Base-by-base conservation (phyloP, 176 grass and related monocot species). In the Raddia guianensis region DNA sequence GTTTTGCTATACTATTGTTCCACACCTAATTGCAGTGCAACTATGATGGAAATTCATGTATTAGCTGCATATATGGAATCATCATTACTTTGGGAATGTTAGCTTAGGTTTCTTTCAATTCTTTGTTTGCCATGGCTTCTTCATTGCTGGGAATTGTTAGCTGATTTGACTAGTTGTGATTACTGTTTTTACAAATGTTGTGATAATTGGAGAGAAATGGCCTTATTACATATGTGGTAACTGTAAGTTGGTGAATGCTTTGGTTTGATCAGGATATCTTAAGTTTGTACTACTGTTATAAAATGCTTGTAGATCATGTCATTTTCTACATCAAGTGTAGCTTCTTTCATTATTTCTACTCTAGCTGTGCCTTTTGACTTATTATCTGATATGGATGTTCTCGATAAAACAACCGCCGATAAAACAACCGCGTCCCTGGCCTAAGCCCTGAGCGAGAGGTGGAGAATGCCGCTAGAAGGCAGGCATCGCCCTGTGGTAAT, bases 151-250 rank as follows among this genome's bases (percentile, higher is more conserved):
- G 8, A 50, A 34, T 16, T 44, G 14, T 34, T 13, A 14, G 35
- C 9, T 85, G 27, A 40, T 12, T 51, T 64, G 20, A 63, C 35
- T 27, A 55, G 14, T 75, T 75, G 20, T 7, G 20, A 76, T 75
- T 47, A 75, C 21, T 68, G 50, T 42, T 21, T 9, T 79, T n/a
- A 43, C 47, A 56, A 33, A 68, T 50, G 20, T 45, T 62, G 0
- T 21, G n/a, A 51, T 20, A 16, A 51, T 43, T 7, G 11, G 1
- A 44, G 33, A 19, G 55, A 49, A 35, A 54, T 35, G 8, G 16
- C 45, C 43, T 49, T 57, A 49, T 20, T 59, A n/a, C 42, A 18
- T 70, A 37, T 8, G 3, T 44, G 42, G 19, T 59, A 49, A 42
- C 46, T 62, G 15, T 59, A 68, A 15, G 54, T 59, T 14, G 20